phyloP scores from a whole-genome alignment of 148 eudicot genomes.

The Heliamphora exappendiculata region DNA sequence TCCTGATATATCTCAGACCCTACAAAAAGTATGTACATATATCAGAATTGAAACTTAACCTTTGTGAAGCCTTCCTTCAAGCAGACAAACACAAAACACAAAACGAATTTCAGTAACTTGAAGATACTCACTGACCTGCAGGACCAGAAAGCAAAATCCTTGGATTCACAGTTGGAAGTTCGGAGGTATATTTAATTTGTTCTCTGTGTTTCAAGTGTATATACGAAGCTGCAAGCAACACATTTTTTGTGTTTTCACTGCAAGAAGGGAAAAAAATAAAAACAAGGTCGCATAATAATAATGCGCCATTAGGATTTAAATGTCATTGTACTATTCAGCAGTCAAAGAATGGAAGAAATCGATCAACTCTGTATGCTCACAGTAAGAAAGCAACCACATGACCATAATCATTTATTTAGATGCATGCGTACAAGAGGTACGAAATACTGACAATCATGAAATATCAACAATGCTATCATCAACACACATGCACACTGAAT shows the following conservation, averaged over 20 bases:
- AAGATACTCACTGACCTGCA: slow-evolving; percentile 45
- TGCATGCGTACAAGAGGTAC: neutral
- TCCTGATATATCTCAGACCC: slow-evolving; percentile 98
- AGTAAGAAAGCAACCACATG: neutral
- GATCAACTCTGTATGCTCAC: neutral
- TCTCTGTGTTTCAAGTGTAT: slow-evolving; percentile 81
- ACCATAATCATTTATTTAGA: neutral
- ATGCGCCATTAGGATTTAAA: neutral
- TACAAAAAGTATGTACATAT: slow-evolving; percentile 21
- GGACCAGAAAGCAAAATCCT: slow-evolving; percentile 95
- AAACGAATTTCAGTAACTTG: neutral
- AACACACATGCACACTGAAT: neutral
- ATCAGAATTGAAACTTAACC: slow-evolving; percentile 6
- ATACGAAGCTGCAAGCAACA: slow-evolving; percentile 81
- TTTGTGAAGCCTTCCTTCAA: neutral
- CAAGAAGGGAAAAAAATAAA: slow-evolving; percentile 12
- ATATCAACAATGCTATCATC: neutral
- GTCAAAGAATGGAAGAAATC: neutral
- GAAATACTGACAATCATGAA: neutral
- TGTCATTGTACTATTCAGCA: neutral
- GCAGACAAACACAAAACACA: neutral
- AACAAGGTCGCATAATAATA: neutral
- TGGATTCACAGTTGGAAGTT: slow-evolving; percentile 77
- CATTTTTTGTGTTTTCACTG: slow-evolving; percentile 88
- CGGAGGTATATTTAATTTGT: slow-evolving; percentile 70